phyloP scores from a whole-genome alignment of 768 basidiomycete genomes.

The Tephrocybe sp. region DNA sequence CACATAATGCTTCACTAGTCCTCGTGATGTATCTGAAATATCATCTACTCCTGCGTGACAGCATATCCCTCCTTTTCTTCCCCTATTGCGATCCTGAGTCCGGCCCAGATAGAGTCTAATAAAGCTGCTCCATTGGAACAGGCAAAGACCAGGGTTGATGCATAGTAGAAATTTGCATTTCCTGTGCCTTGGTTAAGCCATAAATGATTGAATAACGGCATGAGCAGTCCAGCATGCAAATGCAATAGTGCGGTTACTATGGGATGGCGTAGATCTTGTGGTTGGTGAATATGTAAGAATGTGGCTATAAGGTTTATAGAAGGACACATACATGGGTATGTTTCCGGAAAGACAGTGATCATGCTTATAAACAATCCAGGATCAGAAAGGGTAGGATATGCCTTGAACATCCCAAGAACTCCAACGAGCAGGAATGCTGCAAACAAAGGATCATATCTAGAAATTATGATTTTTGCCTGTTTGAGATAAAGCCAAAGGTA shows the following conservation, averaged over 20 bases:
- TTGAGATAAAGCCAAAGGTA: not conserved
- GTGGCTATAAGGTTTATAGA: not conserved
- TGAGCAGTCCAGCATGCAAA: slow-evolving; percentile 76
- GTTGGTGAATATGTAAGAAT: slow-evolving; percentile 1
- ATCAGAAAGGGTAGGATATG: slow-evolving; percentile 90
- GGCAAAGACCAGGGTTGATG: slow-evolving; percentile 90
- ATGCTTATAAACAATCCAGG: slow-evolving; percentile 83
- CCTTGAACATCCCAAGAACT: slow-evolving; percentile 80
- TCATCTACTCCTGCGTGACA: slow-evolving; percentile 63
- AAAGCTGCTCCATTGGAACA: slow-evolving; percentile 82
- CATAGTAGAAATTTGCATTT: slow-evolving; percentile 98
- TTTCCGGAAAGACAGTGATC: slow-evolving; percentile 80
- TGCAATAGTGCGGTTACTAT: slow-evolving; percentile 82
- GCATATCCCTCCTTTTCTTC: slow-evolving; percentile 47
- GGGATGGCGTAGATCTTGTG: slow-evolving; percentile 77
- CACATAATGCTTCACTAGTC: not conserved
- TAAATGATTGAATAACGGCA: slow-evolving; percentile 88
- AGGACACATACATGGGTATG: slow-evolving; percentile 65
- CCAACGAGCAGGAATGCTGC: slow-evolving; percentile 76
- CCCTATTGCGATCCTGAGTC: slow-evolving; percentile 73
- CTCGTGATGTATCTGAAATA: too few species aligned
- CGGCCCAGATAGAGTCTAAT: slow-evolving; percentile 80
- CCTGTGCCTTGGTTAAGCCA: slow-evolving; percentile 92
- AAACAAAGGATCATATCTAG: slow-evolving; percentile 81
- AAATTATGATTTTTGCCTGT: not conserved